These are phyloP conservation scores for Hyphopichia buzzinii DNA, from an alignment of 1,139 yeast species.

Conservation along the genomic window DNA sequence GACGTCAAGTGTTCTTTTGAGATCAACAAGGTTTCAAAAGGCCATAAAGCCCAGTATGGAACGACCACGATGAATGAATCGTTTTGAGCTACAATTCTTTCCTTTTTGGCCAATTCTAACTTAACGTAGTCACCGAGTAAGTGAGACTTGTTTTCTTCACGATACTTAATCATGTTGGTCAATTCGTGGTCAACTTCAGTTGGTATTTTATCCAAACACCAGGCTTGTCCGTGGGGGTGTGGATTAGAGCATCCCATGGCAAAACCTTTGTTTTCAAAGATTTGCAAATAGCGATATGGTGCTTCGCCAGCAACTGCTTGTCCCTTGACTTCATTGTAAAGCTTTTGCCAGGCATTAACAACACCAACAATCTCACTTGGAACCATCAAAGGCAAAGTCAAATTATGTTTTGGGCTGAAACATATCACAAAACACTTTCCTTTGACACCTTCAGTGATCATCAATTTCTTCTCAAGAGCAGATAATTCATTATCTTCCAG, in stretches of 20 bases:
- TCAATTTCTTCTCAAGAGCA: slow-evolving; percentile 40
- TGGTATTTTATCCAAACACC: slow-evolving; percentile 70
- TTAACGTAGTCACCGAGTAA: slow-evolving; percentile 65
- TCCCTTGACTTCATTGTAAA: slow-evolving; percentile 41
- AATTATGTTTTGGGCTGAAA: slow-evolving; percentile 68
- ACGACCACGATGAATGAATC: slow-evolving; percentile 69
- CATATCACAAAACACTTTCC: slow-evolving; percentile 75
- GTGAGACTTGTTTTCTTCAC: slow-evolving; percentile 43
- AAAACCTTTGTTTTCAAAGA: slow-evolving; percentile 75
- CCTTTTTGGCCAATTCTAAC: slow-evolving; percentile 50
- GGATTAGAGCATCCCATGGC: slow-evolving; percentile 86
- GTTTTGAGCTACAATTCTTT: slow-evolving; percentile 58
- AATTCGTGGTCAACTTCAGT: slow-evolving; percentile 67
- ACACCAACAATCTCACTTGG: slow-evolving; percentile 42
- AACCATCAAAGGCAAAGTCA: slow-evolving; percentile 65
- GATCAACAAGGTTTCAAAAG: slow-evolving; percentile 67
- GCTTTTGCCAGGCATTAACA: slow-evolving; percentile 57
- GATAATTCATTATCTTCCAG: slow-evolving; percentile 8
- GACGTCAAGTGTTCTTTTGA: slow-evolving; percentile 55
- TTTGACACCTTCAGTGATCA: slow-evolving; percentile 58
- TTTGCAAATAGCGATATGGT: slow-evolving; percentile 62
- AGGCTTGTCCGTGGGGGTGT: slow-evolving; percentile 79
- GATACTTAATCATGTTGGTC: slow-evolving; percentile 48
- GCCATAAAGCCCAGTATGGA: slow-evolving; percentile 86
- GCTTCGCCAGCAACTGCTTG: slow-evolving; percentile 40